phyloP scores from a whole-genome alignment of 768 basidiomycete species.

The Lentinula lateritia region DNA sequence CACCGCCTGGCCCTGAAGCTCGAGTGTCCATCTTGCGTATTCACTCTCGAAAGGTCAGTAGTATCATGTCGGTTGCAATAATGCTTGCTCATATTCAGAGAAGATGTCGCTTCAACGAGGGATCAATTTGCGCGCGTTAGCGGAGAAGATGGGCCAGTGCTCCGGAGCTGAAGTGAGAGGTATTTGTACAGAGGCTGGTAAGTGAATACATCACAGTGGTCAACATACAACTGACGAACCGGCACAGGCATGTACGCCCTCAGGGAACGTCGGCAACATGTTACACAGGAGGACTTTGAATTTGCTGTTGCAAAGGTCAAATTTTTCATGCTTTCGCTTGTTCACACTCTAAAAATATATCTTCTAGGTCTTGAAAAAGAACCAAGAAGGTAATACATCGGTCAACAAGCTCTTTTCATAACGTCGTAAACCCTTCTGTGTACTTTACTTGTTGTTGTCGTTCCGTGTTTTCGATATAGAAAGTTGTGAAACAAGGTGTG shows the following conservation, averaged over 20 bases:
- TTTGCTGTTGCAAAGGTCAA: conserved; percentile 93
- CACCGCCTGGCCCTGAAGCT: conserved; percentile 60
- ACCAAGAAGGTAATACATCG: conserved; percentile 90
- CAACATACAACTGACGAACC: not conserved
- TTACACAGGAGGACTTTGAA: conserved; percentile 98
- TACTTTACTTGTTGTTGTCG: too few species aligned
- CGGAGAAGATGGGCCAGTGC: conserved; percentile 92
- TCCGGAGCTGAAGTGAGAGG: conserved; percentile 91
- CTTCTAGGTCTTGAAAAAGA: conserved; percentile 82
- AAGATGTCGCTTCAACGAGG: conserved; percentile 84
- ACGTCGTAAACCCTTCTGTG: conserved; percentile 13
- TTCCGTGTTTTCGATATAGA: too few species aligned
- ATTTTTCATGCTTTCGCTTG: conserved; percentile 6
- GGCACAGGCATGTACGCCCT: conserved; percentile 85
- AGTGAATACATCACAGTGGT: conserved; percentile 16
- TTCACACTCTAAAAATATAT: not conserved
- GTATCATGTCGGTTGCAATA: not conserved
- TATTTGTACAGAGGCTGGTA: conserved; percentile 95
- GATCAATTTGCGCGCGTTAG: conserved; percentile 92
- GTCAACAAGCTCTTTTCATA: conserved; percentile 93
- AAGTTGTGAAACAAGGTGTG: not conserved
- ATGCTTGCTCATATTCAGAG: not conserved
- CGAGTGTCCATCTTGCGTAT: conserved; percentile 58
- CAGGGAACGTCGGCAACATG: conserved; percentile 91
- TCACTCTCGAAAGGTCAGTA: conserved; percentile 82